Base-by-base conservation (phyloP, 2,329 filamentous ascomycete genomes). In the Polytolypa hystricis region DNA sequence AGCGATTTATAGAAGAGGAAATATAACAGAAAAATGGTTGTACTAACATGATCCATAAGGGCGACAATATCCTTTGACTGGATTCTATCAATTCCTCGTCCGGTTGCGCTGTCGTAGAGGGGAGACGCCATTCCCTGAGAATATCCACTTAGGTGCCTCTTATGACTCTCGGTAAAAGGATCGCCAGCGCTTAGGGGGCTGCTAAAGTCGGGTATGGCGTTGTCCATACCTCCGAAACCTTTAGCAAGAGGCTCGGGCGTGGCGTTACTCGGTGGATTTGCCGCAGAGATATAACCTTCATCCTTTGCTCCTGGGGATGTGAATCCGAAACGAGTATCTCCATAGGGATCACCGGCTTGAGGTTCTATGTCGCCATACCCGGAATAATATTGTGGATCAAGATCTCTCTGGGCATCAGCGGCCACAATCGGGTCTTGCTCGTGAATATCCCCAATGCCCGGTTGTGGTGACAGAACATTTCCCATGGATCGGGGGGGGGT, bases 41-140 rank as follows among this genome's bases (percentile, higher is more conserved):
- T 34, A 67, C 76, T 69, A 63, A 80, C 74, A 60, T 98, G 91
- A 55, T 98, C 89, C 91, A 98, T 98, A 42, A 98, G 67, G 16
- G 89, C 85, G 45, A 98, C 82, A 50, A 98, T 93, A 53, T 98
- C 91, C 62, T 93, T 91, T 30, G 86, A 94, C 56, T 96, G 81
- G 35, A 98, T 96, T 32, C 81, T 74, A 47, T 96, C 87, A 35
- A 94, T 82, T 21, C 86, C 87, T 43, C 77, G 79, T 35, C 89
- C 89, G 1, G 84, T 93, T 3, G 87, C 74, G 41, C 84, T 79
- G 55, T 98, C 91, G 52, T 94, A 96, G 14, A 96, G 69, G 10
- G 89, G 87, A 19, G 86, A 91, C 3, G 70, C 72, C 73, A 95
- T 85, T 30, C 87, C 89, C 52, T 95, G 85, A 5, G 89, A 95